Evolutionary conservation across 306 rosid genomes (phyloP).

Genomic region (Astragalus membranaceus): DNA sequence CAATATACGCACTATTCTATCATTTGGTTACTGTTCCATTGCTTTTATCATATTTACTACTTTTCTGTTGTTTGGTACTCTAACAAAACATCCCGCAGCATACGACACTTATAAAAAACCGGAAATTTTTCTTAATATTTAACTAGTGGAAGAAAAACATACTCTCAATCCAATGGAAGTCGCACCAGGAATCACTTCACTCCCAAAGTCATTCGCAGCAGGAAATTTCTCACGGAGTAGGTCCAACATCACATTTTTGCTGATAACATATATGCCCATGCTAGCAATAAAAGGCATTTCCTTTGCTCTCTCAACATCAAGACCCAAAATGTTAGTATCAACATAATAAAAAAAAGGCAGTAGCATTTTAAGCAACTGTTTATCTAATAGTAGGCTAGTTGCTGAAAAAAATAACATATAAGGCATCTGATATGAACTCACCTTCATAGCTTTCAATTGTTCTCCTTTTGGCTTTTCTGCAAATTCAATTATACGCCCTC

Average conservation of each 20-base stretch:
- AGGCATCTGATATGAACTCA: no score
- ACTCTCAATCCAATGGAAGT: constrained; percentile 90
- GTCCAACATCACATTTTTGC: constrained; percentile 81
- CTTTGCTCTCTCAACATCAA: constrained; percentile 86
- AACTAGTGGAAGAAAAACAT: constrained; percentile 20
- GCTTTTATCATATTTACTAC: no score
- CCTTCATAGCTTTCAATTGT: constrained; percentile 93
- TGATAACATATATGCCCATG: constrained; percentile 98
- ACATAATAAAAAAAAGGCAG: constrained; percentile 45
- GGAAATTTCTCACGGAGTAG: constrained; percentile 80
- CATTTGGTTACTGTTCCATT: no score
- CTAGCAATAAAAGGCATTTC: constrained; percentile 96
- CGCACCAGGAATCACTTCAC: constrained; percentile 99
- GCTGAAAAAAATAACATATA: no score
- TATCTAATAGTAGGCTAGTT: no score
- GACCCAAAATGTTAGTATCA: constrained; percentile 96
- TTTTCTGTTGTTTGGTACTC: no score
- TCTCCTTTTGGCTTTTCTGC: constrained; percentile 96
- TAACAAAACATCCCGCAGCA: background rate
- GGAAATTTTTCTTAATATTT: background rate
- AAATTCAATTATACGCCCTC: constrained; percentile 89
- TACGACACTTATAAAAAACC: background rate
- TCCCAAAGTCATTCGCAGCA: constrained; percentile 95
- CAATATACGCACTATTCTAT: no score
- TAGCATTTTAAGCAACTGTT: background rate